A percentile compares a stretch with the other conserved stretches of the same genome.
Evolutionary conservation across 352 stramenopile genomes (phyloP).

Genomic region (Pythium rhizo-oryzae): DNA sequence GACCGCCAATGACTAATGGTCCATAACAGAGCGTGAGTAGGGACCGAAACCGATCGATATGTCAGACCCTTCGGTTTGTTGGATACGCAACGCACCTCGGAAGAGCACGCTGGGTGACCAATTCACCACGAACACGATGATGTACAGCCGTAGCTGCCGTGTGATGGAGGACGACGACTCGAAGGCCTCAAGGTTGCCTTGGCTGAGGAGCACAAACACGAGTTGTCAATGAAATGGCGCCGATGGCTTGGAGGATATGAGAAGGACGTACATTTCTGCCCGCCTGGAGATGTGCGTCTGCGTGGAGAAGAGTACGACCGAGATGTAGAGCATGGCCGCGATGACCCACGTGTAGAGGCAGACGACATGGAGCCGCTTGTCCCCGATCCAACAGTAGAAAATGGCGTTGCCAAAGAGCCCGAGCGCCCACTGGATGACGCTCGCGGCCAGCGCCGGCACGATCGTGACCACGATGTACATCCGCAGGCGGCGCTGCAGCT

Average conservation of each 20-base stretch:
- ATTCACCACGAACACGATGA: constrained; percentile 67
- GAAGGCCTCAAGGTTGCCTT: constrained; percentile 66
- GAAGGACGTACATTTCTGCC: constrained; percentile 28
- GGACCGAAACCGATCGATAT: no score
- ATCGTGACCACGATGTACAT: constrained; percentile 57
- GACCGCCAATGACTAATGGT: constrained; percentile 48
- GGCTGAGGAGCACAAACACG: constrained; percentile 23
- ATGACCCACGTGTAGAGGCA: constrained; percentile 71
- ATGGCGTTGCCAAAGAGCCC: constrained; percentile 40
- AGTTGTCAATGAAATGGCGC: no score
- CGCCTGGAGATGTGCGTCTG: constrained; percentile 53
- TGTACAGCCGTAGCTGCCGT: constrained; percentile 70
- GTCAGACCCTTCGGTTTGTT: no score
- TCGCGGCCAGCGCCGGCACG: constrained; percentile 43
- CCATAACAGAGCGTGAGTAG: no score
- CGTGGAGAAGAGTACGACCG: constrained; percentile 62
- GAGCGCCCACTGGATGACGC: constrained; percentile 32
- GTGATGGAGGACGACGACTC: constrained; percentile 67
- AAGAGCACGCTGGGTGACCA: constrained; percentile 69
- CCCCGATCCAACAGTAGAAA: constrained; percentile 81
- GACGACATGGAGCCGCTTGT: constrained; percentile 51
- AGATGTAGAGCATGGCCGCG: constrained; percentile 66
- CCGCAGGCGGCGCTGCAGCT: constrained; percentile 60
- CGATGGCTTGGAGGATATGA: background rate
- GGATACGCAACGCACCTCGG: constrained; percentile 62